phyloP scores from a whole-genome alignment of 768 basidiomycete genomes.

The Lentinula guzmanii region DNA sequence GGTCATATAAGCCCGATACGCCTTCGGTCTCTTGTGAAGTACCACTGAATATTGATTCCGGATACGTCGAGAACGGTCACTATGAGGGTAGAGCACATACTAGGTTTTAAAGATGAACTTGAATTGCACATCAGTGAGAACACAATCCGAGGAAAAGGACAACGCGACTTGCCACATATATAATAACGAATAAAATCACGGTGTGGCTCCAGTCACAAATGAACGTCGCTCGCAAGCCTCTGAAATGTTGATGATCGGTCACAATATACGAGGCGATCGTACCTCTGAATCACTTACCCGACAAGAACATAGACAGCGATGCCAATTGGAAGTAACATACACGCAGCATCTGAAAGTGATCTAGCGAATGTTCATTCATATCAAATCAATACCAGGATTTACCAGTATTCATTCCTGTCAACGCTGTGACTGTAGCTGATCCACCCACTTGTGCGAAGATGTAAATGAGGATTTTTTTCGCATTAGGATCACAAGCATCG shows the following conservation, averaged over 20 bases:
- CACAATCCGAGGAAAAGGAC: constrained; percentile 9
- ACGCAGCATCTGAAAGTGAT: constrained; percentile 25
- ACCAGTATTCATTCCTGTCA: constrained; percentile 36
- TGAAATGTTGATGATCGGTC: not conserved
- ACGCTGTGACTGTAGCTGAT: constrained; percentile 36
- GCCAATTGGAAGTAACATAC: constrained; percentile 39
- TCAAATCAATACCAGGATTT: not conserved
- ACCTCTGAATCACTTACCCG: constrained; percentile 9
- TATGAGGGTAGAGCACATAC: constrained; percentile 13
- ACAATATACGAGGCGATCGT: not conserved
- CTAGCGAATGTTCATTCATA: not conserved
- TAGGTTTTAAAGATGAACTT: constrained; percentile 25
- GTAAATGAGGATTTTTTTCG: not conserved
- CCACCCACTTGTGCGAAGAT: constrained; percentile 28
- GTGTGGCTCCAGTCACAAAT: constrained; percentile 40
- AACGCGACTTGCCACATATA: constrained; percentile 18
- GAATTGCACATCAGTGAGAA: constrained; percentile 8
- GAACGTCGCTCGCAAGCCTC: constrained; percentile 39
- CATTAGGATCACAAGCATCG: not conserved
- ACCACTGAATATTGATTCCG: constrained; percentile 17
- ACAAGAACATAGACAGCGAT: constrained; percentile 36
- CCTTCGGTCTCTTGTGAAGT: constrained; percentile 32
- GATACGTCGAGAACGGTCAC: not conserved
- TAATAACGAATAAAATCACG: constrained; percentile 35
- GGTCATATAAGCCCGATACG: constrained; percentile 34